Conservation (phyloP, 2,329 filamentous ascomycete genomes). For the Exophiala mesophila region DNA sequence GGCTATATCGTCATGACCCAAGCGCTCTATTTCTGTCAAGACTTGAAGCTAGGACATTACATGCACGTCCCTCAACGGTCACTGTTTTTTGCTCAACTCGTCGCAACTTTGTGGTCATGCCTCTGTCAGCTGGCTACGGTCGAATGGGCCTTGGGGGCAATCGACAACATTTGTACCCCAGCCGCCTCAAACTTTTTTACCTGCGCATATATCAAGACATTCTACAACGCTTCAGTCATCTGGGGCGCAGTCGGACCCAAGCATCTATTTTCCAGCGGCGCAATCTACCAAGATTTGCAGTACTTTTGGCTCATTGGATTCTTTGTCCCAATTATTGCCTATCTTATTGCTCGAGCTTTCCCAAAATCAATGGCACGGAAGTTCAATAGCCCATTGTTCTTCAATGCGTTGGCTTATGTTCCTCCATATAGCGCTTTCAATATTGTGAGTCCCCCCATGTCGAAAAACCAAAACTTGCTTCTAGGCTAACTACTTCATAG, state of each 20-base stretch:
- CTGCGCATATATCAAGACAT: conserved; percentile 47
- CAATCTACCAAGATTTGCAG: conserved; percentile 46
- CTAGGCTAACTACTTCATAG: not conserved
- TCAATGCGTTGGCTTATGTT: conserved; percentile 27
- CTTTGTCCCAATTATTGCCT: conserved; percentile 41
- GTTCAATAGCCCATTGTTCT: conserved; percentile 31
- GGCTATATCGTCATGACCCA: conserved; percentile 42
- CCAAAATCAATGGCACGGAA: not conserved
- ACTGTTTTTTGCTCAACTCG: conserved; percentile 45
- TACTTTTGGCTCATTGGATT: conserved; percentile 49
- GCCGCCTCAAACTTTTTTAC: conserved; percentile 44
- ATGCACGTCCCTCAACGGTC: conserved; percentile 47
- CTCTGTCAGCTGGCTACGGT: conserved; percentile 40
- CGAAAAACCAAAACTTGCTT: too few relatives aligned
- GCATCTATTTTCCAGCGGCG: conserved; percentile 44
- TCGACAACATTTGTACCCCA: conserved; percentile 39
- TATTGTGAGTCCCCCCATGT: conserved; percentile 25
- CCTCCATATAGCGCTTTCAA: conserved; percentile 33
- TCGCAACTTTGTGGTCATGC: conserved; percentile 45
- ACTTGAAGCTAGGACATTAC: conserved; percentile 51
- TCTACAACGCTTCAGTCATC: conserved; percentile 46
- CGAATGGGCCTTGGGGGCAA: conserved; percentile 37
- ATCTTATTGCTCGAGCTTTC: conserved; percentile 36
- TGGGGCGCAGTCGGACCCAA: conserved; percentile 51
- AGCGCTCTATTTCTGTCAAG: conserved; percentile 44